Base-by-base conservation (phyloP, 1,139 yeast species). In the Kazachstania sp. region DNA sequence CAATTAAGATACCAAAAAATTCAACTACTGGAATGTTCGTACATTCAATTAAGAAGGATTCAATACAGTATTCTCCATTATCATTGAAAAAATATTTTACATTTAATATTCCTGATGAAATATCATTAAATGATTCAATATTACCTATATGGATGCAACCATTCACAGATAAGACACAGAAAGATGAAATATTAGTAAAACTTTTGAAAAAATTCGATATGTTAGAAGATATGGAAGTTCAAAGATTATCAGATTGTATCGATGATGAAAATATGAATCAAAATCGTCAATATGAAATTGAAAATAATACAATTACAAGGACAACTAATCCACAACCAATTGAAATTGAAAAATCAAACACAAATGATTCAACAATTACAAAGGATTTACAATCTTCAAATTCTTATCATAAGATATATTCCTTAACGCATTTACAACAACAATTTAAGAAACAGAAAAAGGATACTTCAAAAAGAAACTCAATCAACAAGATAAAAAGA, bases 121-220 rank as follows among this genome's bases (percentile, higher is more conserved):
- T 57, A 32, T 56, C 56, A 41, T 40, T 45, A 13, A 54, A 59
- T 29, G 57, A 56, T 37, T 30, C 48, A 4, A 28, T 57, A 19
- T 55, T 77, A 16, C 84, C 85, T 2, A 49, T 48, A 2, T 79
- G 85, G 85, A 58, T 79, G 39, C 56, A 60, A 37, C 68, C 66
- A 12, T 66, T 70, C 39, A 55, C 65, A 1, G 52, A 63, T 31
- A 59, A 65, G n/a, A 60, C 59, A 3, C 65, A 73, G 1, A 60
- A 70, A n/a, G 59, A 51, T 38, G 37, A 61, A 2, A 57, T 66
- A 16, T 61, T 79, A 43, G 59, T 68, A 19, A 51, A 60, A 11
- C 69, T 74, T 48, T 75, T 78, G 54, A 62, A 66, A 47, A 73
- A 69, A 49, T 73, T 78, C 49, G 83, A 79, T 62, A 65, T 64